Evolutionary conservation across 495 filamentous ascomycete species (phyloP), one percentile per base, ranked within the genome.

Genomic region (Penicillium ucsense): DNA sequence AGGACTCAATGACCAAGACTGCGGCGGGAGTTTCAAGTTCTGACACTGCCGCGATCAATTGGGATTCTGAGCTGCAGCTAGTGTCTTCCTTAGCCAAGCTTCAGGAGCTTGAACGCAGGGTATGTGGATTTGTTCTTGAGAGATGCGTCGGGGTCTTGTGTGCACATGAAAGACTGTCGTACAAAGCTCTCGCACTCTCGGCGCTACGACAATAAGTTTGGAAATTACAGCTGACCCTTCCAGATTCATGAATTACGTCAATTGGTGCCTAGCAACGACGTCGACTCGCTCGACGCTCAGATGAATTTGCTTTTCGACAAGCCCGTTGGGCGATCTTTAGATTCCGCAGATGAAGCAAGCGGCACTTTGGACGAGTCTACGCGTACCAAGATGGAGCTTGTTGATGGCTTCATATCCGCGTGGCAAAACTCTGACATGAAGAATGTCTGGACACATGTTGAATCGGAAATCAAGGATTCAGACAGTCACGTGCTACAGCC

Each of bases 231-330:
- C 49, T 54, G 32, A 60, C 31, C 6, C 35, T 2, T 2, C 35
- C 38, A 73, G 68, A 66, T 73, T 41, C 70, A 73, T 50, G 59
- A 66, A 49, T 52, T 73, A 30, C 70, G 70, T 35, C 57, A 61
- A 10, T 49, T 70, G n/a, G 55, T 73, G 8, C 70, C 70, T 0
- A 60, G 62, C 4, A 61, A 68, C 0, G 45, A 71, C 5, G 45
- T 73, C 34, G 64, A 63, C 9, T 68, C 70, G 6, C 33, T 73
- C 6, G 48, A 48, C 3, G 62, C 64, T 2, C 61, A 65, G 12
- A 46, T 63, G 31, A 65, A 65, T 27, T 60, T 20, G 20, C 20
- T 20, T 20, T 20, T 20, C 20, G 20, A 20, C 20, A 20, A 20
- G 20, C 2, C 20, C 20, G 20, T 20, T 20, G 20, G 2, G 20